These are phyloP conservation scores for Sherardia arvensis DNA, from an alignment of 257 asterid species.

Conservation along the genomic window DNA sequence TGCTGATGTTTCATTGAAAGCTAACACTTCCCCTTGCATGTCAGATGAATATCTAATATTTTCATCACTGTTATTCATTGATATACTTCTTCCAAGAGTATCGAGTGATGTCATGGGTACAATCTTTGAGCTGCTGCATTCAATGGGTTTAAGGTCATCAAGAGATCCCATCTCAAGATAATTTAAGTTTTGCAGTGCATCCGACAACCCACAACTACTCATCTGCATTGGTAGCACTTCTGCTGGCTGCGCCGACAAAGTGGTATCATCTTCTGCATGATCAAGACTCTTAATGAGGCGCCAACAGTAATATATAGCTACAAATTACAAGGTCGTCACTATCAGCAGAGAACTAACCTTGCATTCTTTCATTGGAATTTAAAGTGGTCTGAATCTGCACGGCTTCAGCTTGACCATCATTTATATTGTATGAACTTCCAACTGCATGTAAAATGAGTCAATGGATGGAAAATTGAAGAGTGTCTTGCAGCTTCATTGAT, in stretches of 20 bases:
- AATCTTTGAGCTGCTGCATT: background rate
- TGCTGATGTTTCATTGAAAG: background rate
- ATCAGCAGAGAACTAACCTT: background rate
- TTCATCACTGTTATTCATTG: background rate
- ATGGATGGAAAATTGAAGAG: background rate
- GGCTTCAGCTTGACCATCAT: background rate
- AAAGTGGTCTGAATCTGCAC: background rate
- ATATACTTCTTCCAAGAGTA: background rate
- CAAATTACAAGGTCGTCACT: background rate
- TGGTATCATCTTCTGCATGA: background rate
- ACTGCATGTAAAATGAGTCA: background rate
- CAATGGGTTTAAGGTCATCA: background rate
- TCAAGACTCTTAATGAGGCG: background rate
- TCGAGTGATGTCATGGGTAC: background rate
- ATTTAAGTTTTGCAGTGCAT: background rate
- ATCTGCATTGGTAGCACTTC: background rate
- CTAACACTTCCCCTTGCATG: background rate
- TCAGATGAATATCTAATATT: no score
- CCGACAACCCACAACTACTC: background rate
- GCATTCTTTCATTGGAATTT: background rate
- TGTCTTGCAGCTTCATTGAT: no score
- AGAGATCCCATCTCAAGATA: background rate
- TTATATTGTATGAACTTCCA: background rate
- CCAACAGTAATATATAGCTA: background rate
- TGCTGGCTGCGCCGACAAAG: background rate